A percentile compares a stretch with the other conserved stretches of the same genome.
These are phyloP conservation scores for Ophiocordyceps robertsii DNA, from an alignment of 2,329 filamentous ascomycete genomes.

Conservation along the genomic window DNA sequence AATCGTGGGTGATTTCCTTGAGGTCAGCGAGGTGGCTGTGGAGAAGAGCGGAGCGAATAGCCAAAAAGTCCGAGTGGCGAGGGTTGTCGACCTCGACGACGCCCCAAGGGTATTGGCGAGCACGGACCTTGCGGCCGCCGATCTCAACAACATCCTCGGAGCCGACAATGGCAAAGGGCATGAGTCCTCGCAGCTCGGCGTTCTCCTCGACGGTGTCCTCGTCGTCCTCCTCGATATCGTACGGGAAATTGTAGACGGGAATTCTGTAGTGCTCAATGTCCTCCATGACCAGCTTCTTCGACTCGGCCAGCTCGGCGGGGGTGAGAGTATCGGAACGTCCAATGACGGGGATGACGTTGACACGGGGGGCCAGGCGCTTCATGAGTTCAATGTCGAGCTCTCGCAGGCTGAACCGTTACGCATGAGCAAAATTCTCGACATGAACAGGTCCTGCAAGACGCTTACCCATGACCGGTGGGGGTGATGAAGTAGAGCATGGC, in stretches of 20 bases:
- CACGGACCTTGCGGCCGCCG: constrained; percentile 80
- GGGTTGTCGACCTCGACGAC: constrained; percentile 98
- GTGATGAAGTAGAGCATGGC: constrained; percentile 99
- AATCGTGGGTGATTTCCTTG: constrained; percentile 99
- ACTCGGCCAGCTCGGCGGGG: constrained; percentile 90
- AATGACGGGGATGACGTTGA: constrained; percentile 98
- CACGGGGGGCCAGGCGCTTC: constrained; percentile 95
- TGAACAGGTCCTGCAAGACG: not conserved
- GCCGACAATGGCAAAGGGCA: constrained; percentile 98
- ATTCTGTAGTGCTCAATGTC: constrained; percentile 99
- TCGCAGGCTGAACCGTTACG: constrained; percentile 54
- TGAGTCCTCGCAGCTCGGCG: constrained; percentile 87
- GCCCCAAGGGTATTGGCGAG: constrained; percentile 97
- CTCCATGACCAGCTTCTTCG: constrained; percentile 99
- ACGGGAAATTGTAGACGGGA: constrained; percentile 99
- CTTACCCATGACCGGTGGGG: constrained; percentile 85
- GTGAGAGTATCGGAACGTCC: constrained; percentile 97
- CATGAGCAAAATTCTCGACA: not conserved
- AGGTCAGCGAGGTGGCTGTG: constrained; percentile 97
- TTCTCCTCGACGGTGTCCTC: constrained; percentile 99
- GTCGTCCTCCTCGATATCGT: constrained; percentile 98
- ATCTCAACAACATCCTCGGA: constrained; percentile 94
- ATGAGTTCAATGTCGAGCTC: constrained; percentile 99
- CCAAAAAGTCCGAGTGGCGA: constrained; percentile 95
- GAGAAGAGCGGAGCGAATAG: constrained; percentile 87